phyloP scores from a whole-genome alignment of 2,329 filamentous ascomycete genomes.

The Pseudopyrenochaeta lycopersici region DNA sequence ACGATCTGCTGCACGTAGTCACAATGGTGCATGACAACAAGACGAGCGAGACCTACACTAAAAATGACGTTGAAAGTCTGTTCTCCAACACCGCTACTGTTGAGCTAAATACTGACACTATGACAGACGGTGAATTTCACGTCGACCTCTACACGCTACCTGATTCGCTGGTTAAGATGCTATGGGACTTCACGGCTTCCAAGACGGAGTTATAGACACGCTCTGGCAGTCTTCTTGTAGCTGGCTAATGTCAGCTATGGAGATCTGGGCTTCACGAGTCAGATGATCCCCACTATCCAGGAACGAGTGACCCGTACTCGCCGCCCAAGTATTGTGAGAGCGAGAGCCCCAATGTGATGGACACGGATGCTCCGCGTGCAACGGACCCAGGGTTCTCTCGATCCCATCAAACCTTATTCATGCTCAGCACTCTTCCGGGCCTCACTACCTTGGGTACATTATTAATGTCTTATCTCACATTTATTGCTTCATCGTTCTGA shows the following conservation, averaged over 20 bases:
- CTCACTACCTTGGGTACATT: neutral
- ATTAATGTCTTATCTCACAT: neutral
- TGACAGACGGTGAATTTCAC: slow-evolving; percentile 89
- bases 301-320: too few species aligned
- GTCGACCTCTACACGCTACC: slow-evolving; percentile 98
- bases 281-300: too few species aligned
- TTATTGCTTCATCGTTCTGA: neutral
- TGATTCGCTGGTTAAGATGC: slow-evolving; percentile 85
- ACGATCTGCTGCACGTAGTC: slow-evolving; percentile 92
- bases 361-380: too few species aligned
- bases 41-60: slow-evolving; percentile 90
- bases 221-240: neutral
- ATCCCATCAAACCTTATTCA: too few species aligned
- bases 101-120: slow-evolving; percentile 23
- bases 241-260: neutral
- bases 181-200: slow-evolving; percentile 81
- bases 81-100: slow-evolving; percentile 24
- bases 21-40: slow-evolving; percentile 99
- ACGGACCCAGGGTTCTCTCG: too few species aligned
- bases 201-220: slow-evolving; percentile 44
- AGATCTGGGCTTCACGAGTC: too few species aligned
- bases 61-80: slow-evolving; percentile 95
- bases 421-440: neutral
- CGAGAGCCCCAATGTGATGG: too few species aligned
- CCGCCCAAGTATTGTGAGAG: too few species aligned